Conservation (phyloP, 2,329 filamentous ascomycete genomes). For the Neurospora crassa region DNA sequence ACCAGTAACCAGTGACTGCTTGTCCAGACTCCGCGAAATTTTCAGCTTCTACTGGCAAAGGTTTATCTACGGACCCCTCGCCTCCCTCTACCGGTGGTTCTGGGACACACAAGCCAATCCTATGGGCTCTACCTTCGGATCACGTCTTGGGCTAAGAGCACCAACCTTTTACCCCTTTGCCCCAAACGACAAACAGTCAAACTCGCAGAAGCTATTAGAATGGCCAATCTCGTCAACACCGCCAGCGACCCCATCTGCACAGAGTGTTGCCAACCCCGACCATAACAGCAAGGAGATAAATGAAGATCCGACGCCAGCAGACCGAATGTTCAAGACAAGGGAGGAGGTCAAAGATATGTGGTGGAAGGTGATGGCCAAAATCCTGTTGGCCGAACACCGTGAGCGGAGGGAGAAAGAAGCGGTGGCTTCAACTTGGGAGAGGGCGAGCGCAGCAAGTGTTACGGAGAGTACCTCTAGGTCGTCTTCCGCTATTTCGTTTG, state of each 20-base stretch:
- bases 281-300: background rate
- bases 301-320: background rate
- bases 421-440: background rate
- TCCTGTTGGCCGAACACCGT: background rate
- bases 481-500: background rate
- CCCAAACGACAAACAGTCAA: background rate
- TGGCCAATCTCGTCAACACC: background rate
- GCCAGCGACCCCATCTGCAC: background rate
- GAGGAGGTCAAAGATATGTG: background rate
- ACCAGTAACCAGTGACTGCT: background rate
- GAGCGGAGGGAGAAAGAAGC: background rate
- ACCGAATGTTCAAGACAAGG: background rate
- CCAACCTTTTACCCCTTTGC: background rate
- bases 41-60: background rate
- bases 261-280: background rate
- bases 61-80: background rate
- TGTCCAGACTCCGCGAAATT: background rate
- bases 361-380: background rate
- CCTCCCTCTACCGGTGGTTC: background rate
- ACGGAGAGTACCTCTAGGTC: background rate
- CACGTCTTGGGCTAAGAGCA: background rate
- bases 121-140: background rate
- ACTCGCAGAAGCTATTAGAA: background rate
- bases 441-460: background rate
- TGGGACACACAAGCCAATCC: background rate